phyloP scores from a whole-genome alignment of 345 rosid species.

The Durio zibethinus region DNA sequence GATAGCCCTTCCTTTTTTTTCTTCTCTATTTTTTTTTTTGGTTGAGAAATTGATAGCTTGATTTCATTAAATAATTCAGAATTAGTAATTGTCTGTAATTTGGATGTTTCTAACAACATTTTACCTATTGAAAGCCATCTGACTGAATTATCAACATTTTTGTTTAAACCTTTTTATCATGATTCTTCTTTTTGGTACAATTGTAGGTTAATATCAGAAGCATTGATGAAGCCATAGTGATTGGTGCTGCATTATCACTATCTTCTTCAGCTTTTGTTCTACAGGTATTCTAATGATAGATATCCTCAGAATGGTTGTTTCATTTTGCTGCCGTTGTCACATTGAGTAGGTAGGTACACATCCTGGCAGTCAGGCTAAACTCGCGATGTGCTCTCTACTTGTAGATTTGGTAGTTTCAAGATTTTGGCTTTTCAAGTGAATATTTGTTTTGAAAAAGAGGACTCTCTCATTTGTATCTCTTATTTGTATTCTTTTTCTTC shows the following conservation, averaged over 20 bases:
- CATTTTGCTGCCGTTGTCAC: neutral
- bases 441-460: neutral
- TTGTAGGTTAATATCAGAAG: constrained; percentile 92
- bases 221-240: constrained; percentile 90
- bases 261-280: constrained; percentile 97
- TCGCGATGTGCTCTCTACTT: neutral
- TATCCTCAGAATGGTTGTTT: constrained; percentile 4
- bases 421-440: neutral
- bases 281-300: constrained; percentile 54
- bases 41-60: neutral
- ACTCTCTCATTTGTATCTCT: neutral
- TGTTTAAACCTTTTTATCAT: neutral
- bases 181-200: constrained; percentile 7
- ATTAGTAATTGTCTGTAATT: neutral
- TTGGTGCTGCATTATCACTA: constrained; percentile 95
- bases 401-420: neutral
- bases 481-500: neutral
- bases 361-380: neutral
- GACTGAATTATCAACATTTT: neutral
- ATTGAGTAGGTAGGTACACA: neutral
- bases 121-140: constrained; percentile 4
- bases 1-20: neutral
- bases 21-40: neutral
- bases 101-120: constrained; percentile 4
- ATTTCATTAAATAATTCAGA: constrained; percentile 2